Conservation (phyloP, 2,329 filamentous ascomycete species). For the Emmonsiellopsis sp. region DNA sequence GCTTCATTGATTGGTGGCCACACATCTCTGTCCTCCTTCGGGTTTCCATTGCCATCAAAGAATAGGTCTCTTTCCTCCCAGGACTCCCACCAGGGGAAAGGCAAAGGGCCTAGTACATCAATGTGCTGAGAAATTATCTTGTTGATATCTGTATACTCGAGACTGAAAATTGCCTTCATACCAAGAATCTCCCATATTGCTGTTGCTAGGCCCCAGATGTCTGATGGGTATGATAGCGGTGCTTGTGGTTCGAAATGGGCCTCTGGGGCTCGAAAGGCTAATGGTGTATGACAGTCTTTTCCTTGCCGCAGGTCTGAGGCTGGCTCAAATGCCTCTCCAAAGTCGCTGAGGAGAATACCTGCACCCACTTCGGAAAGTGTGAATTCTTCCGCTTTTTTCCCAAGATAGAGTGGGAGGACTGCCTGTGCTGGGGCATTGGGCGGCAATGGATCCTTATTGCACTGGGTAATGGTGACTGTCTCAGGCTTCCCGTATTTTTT, state of each 20-base stretch:
- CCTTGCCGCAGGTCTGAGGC: conserved; percentile 3
- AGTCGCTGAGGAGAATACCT: conserved; percentile 23
- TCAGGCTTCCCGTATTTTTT: conserved; percentile 22
- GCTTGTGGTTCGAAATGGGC: conserved; percentile 12
- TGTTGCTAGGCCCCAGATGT: conserved; percentile 17
- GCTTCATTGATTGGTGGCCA: conserved; percentile 7
- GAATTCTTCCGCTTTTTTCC: conserved; percentile 20
- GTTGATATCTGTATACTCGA: conserved; percentile 5
- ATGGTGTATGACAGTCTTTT: conserved; percentile 15
- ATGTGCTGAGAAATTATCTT: conserved; percentile 10
- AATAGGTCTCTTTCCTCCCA: conserved; percentile 10
- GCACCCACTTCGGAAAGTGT: conserved; percentile 16
- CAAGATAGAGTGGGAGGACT: conserved; percentile 19
- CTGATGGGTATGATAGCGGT: conserved; percentile 14
- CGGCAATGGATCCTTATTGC: conserved; percentile 16
- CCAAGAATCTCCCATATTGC: conserved; percentile 19
- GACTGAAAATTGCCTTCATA: conserved; percentile 14
- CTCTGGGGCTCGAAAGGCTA: conserved; percentile 13
- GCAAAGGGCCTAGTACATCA: conserved; percentile 10
- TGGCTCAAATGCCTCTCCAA: conserved; percentile 22
- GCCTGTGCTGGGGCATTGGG: conserved; percentile 19
- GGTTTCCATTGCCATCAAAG: conserved; percentile 7
- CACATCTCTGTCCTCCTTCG: conserved; percentile 5
- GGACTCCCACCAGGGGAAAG: conserved; percentile 6
- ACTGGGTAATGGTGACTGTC: conserved; percentile 16